Evolutionary conservation across 176 grass and related monocot species (phyloP).

Genomic region (Puya raimondii): DNA sequence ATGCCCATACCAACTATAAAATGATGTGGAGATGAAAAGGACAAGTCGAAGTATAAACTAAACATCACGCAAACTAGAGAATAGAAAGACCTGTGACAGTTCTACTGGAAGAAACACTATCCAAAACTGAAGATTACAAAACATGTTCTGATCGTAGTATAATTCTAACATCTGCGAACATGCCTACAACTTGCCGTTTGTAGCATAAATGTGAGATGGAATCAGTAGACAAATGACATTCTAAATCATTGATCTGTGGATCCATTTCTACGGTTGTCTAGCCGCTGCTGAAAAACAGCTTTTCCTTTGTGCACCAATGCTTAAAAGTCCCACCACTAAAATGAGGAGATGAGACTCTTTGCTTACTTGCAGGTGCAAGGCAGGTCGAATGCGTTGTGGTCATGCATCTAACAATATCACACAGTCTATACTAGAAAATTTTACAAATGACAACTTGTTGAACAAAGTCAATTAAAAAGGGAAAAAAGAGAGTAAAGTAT

Average conservation of each 20-base stretch:
- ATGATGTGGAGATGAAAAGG: too few relatives aligned
- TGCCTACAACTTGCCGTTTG: neutral
- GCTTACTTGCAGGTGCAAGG: slow-evolving; percentile 15
- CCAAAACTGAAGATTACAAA: neutral
- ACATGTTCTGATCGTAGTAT: neutral
- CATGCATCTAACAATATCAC: neutral
- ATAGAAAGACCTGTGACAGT: neutral
- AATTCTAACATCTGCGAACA: too few relatives aligned
- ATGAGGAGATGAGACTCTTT: slow-evolving; percentile 18
- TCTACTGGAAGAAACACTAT: neutral
- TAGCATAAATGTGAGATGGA: neutral
- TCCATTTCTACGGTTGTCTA: slow-evolving; percentile 16
- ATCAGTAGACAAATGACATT: slow-evolving; percentile 1
- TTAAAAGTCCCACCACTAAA: slow-evolving; percentile 24
- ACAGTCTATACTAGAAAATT: too few relatives aligned
- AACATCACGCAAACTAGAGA: neutral
- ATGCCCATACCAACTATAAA: too few relatives aligned
- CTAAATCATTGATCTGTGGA: neutral
- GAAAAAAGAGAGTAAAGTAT: too few relatives aligned
- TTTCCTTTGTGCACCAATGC: slow-evolving; percentile 43
- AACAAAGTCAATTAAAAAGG: too few relatives aligned
- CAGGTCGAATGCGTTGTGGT: neutral
- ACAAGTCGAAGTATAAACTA: neutral
- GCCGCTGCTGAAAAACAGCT: slow-evolving; percentile 44
- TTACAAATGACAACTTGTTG: too few relatives aligned